A percentile compares a stretch with the other conserved stretches of the same genome.
Conservation (phyloP, 2,329 filamentous ascomycete genomes). For the Lachnellula subtilissima region DNA sequence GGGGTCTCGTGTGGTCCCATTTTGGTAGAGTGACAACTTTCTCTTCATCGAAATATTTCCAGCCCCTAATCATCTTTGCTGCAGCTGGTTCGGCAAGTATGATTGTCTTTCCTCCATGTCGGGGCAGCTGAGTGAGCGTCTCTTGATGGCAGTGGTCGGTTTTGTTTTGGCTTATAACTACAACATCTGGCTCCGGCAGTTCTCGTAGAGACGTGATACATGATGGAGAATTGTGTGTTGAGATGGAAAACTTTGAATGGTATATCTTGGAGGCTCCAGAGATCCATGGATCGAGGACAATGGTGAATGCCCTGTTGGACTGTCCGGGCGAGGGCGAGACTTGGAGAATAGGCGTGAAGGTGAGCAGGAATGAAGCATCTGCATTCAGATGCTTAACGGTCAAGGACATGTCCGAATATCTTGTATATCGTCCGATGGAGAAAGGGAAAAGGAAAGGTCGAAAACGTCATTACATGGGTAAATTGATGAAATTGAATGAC, state of each 20-base stretch:
- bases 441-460: background rate
- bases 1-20: slow-evolving; percentile 39
- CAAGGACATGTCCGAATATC: slow-evolving; percentile 49
- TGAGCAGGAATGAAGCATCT: slow-evolving; percentile 61
- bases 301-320: slow-evolving; percentile 52
- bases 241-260: slow-evolving; percentile 56
- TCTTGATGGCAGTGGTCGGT: slow-evolving; percentile 67
- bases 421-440: background rate
- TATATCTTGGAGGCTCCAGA: slow-evolving; percentile 55
- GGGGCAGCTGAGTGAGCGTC: slow-evolving; percentile 60
- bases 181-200: slow-evolving; percentile 49
- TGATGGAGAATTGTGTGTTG: slow-evolving; percentile 49
- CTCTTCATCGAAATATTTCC: slow-evolving; percentile 60
- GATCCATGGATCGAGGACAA: slow-evolving; percentile 71
- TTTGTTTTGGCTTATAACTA: slow-evolving; percentile 57
- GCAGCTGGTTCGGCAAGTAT: slow-evolving; percentile 63
- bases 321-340: slow-evolving; percentile 30
- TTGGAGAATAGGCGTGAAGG: slow-evolving; percentile 43
- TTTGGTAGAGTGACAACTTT: slow-evolving; percentile 42
- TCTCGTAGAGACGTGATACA: slow-evolving; percentile 54
- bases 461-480: background rate
- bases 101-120: slow-evolving; percentile 48
- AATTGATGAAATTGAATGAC: background rate
- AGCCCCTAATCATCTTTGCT: slow-evolving; percentile 59
- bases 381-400: slow-evolving; percentile 59